Base-by-base conservation (phyloP, 306 rosid species). In the Gastrolobium villosum region DNA sequence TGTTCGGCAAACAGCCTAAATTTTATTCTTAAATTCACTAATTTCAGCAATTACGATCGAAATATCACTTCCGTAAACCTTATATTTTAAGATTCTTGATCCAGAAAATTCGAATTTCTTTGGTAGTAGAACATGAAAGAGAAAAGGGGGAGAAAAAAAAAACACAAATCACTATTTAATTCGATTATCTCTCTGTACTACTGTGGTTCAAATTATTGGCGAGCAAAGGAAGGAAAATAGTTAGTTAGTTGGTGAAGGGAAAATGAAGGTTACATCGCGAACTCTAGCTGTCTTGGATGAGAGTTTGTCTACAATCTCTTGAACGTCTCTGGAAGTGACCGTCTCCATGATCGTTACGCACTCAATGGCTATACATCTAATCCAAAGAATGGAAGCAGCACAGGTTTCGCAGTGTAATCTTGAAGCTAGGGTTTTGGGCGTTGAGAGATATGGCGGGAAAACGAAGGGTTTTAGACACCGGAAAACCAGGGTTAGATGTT, bases 281-380 rank as follows among this genome's bases (percentile, higher is more conserved):
- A 90, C 65, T 89, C 88, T 94, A 64, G 85, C 89, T 88, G 92
- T 94, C 65, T 89, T 94, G 34, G 97, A 94, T 7, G 99, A 90
- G 55, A 90, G 93, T 84, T 90, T 90, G 9, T 89, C 85, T 28
- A 87, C 81, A 32, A 94, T 90, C 77, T 94, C 99, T 61, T 79
- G 91, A 62, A 90, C 80, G 79, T 94, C 99, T 77, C 94, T 85
- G 74, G 97, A 90, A 50, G 75, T 77, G 83, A 88, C 84, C 63
- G 70, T 89, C 82, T 88, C 85, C 79, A 68, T 55, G 41, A 45
- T 77, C 55, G 78, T 65, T 65, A 44, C 48, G 84, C 63, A 40
- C 82, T 79, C 61, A 67, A 31, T 43, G 54, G 60, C 65, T 39
- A 39, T 35, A 5, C 71, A 49, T 70, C 6, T 2, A 70, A 53